Evolutionary conservation across 257 asterid species (phyloP), one percentile per base, ranked within the genome.

Genomic region (Nicotiana undulata): DNA sequence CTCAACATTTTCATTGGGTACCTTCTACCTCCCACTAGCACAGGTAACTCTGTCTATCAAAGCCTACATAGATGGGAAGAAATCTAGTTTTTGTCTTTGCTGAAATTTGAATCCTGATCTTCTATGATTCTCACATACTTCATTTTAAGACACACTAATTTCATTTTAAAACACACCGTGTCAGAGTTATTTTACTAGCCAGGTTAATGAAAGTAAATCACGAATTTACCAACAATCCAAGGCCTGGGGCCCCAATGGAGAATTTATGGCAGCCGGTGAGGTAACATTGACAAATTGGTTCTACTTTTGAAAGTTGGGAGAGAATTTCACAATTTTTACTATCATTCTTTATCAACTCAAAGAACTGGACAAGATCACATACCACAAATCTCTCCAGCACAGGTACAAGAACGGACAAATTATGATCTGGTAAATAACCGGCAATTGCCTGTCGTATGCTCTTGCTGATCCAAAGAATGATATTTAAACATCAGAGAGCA

Each of bases 301-400:
- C 22, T 24, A 72, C 15, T 46, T 72, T 0, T 46, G 22, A 15
- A 51, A 74, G 61, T 49, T 74, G 44, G 44, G 26, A 49, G 24
- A 24, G 20, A 49, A 74, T 49, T 74, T 46, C 49, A 49, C 24
- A 74, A 74, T 15, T 74, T 74, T 59, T 8, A 26, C 22, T 24
- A 12, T 24, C 61, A 74, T 74, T 20, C 15, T 3, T 49, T 26
- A 49, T 74, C 79, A 74, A 74, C 79, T 49, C 61, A 49, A 74
- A 49, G 44, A 74, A 74, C 40, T 2, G 11, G 24, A 26, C 76
- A 81, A 80, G 77, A 84, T 67, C 60, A 60, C 97, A 37, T 92
- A 96, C 99, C 98, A 91, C 95, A 85, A 96, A 96, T 91, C 95
- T 91, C 91, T 96, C 99, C 91, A 96, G 82, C 67, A 96, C 97